Evolutionary conservation across 2,329 filamentous ascomycete species (phyloP), one percentile per base, ranked within the genome.

Genomic region (Thielaviopsis punctulata): DNA sequence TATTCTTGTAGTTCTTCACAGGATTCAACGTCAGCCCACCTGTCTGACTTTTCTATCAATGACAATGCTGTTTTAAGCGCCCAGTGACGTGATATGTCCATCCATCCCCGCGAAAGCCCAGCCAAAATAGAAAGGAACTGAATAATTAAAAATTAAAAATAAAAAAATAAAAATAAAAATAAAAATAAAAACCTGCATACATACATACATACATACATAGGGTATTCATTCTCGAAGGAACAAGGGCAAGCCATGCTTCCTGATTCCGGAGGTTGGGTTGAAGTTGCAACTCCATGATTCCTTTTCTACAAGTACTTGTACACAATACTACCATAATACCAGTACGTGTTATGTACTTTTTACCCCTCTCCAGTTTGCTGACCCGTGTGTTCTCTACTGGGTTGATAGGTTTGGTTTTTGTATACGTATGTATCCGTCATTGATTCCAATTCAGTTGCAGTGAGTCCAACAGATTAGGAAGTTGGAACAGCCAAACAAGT

Each of bases 61-160:
- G 49, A 46, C 23, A 51, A 21, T n/a, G 21, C 49, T 43, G 25
- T 43, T 51, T 25, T 51, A 51, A 51, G 49, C 49, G 49, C 49
- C 49, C 22, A 51, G 43, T 51, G 39, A 51, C 39, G 25, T 51
- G 49, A 36, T 51, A 24, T 33, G 25, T n/a, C n/a, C n/a, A n/a
- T n/a, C n/a, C n/a, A 13, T 33, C 15, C 30, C 30, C 30, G 15
- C 30, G 30, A 27, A 33, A 33, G 30, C 9, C 30, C 10, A 13
- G n/a, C n/a, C n/a, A n/a, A n/a, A n/a, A n/a, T n/a, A n/a, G n/a
- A n/a, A n/a, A n/a, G n/a, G n/a, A n/a, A n/a, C n/a, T n/a, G 45
- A 19, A 48, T 19, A 45, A 13, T 10, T 12, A 19, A 21, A 45
- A 10, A 18, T 7, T 19, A 47, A 47, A 12, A 18, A 24, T 21